A percentile compares a stretch with the other conserved stretches of the same genome.
Conservation (phyloP, 106 monocot genomes). For the Dioscorea zingiberensis region DNA sequence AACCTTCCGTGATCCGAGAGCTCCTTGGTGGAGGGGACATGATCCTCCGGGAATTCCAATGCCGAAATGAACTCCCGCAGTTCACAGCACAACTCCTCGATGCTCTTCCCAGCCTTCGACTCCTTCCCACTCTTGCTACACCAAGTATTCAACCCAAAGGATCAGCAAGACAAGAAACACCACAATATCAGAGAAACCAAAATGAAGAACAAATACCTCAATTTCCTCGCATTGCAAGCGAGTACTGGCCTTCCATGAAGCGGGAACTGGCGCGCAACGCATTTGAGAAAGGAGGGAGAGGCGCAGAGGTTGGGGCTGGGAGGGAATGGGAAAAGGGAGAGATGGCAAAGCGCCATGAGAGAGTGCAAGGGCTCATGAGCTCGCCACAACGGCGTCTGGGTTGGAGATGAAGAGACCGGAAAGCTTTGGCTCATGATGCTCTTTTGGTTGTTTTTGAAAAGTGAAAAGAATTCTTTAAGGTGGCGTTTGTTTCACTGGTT, state of each 20-base stretch:
- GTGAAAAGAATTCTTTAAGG: no score
- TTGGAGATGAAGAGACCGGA: no score
- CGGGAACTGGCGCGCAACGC: not conserved
- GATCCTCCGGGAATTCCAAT: slow-evolving; percentile 29
- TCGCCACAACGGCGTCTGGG: no score
- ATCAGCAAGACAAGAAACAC: no score
- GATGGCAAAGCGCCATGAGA: not conserved
- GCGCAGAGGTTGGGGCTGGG: not conserved
- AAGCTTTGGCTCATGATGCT: no score
- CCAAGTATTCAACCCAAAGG: not conserved
- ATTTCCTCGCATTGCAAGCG: not conserved
- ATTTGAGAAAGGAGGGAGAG: not conserved
- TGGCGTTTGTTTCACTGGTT: no score
- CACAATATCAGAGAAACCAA: not conserved
- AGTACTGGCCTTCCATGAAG: no score
- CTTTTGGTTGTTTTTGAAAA: no score
- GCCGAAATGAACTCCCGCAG: slow-evolving; percentile 34
- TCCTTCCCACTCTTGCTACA: slow-evolving; percentile 14
- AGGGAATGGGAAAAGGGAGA: not conserved
- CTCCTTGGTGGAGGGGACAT: slow-evolving; percentile 41
- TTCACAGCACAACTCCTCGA: slow-evolving; percentile 38
- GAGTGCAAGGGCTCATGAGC: not conserved
- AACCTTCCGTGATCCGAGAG: slow-evolving; percentile 61
- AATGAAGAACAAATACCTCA: not conserved
- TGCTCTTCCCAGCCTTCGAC: slow-evolving; percentile 32